These are phyloP conservation scores for Kwoniella dejecticola DNA, from an alignment of 768 basidiomycete species.

Conservation along the genomic window DNA sequence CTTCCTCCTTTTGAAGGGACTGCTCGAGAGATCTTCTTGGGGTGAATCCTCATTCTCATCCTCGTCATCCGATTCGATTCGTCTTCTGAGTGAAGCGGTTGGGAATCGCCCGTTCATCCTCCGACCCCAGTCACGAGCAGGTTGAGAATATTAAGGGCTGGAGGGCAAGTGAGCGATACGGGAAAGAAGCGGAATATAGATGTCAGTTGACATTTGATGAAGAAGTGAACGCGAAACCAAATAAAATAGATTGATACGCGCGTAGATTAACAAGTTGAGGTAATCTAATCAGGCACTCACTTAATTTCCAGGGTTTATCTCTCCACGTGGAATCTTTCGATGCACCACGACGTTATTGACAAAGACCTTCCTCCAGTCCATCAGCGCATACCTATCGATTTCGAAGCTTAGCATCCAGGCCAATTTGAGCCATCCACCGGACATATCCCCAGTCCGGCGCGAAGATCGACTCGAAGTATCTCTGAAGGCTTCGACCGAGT, in stretches of 20 bases:
- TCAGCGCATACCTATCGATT: not conserved
- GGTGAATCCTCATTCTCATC: slow-evolving; percentile 17
- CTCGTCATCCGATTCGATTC: slow-evolving; percentile 25
- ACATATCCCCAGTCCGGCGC: no score
- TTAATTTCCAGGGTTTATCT: not conserved
- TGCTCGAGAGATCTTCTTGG: slow-evolving; percentile 2
- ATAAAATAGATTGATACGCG: not conserved
- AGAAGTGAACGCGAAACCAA: not conserved
- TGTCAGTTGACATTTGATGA: not conserved
- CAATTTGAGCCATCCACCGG: not conserved
- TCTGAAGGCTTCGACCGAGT: no score
- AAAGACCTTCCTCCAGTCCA: not conserved
- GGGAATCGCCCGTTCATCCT: not conserved
- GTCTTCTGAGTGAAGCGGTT: slow-evolving; percentile 20
- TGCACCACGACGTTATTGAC: not conserved
- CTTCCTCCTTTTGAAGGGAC: slow-evolving; percentile 16
- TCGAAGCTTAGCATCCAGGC: not conserved
- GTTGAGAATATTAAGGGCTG: no score
- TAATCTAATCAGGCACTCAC: slow-evolving; percentile 4
- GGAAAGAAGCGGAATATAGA: no score
- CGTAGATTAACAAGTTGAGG: no score
- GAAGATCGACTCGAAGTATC: no score
- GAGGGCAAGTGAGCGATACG: no score
- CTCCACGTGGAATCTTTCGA: slow-evolving; percentile 13
- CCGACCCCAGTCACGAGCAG: no score